These are phyloP conservation scores for Cryptosporidium ryanae DNA, from an alignment of 169 alveolate species.

Conservation along the genomic window DNA sequence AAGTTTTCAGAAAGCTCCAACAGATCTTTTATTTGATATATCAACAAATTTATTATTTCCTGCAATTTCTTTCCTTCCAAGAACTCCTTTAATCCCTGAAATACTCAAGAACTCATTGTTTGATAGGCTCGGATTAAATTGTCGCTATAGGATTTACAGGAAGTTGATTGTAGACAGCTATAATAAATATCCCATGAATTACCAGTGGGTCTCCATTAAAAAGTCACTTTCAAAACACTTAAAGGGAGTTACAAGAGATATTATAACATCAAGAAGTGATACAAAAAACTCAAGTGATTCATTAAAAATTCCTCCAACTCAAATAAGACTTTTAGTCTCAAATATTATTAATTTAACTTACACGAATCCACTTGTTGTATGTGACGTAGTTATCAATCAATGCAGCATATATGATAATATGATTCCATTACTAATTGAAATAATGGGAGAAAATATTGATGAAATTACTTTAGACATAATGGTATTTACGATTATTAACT, in stretches of 20 bases:
- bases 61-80: conserved; percentile 62
- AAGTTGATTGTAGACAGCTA: conserved; percentile 32
- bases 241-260: conserved; percentile 65
- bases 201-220: conserved; percentile 31
- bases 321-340: conserved; percentile 46
- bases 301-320: conserved; percentile 36
- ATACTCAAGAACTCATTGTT: conserved; percentile 27
- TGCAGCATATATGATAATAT: conserved; percentile 71
- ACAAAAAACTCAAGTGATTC: conserved; percentile 2
- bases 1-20: conserved; percentile 12
- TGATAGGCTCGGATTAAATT: background rate
- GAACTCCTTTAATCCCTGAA: conserved; percentile 41
- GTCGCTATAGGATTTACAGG: conserved; percentile 52
- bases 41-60: conserved; percentile 33
- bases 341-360: conserved; percentile 44
- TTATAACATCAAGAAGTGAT: conserved; percentile 10
- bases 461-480: conserved; percentile 45
- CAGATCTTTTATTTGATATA: conserved; percentile 25
- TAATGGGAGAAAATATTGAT: conserved; percentile 43
- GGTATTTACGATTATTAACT: conserved; percentile 43
- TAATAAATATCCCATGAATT: conserved; percentile 59
- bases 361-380: conserved; percentile 65
- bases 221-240: conserved; percentile 46
- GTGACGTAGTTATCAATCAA: conserved; percentile 50
- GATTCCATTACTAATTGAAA: conserved; percentile 66